Evolutionary conservation across 129 eudicot species (phyloP).

Genomic region (Tanacetum coccineum): DNA sequence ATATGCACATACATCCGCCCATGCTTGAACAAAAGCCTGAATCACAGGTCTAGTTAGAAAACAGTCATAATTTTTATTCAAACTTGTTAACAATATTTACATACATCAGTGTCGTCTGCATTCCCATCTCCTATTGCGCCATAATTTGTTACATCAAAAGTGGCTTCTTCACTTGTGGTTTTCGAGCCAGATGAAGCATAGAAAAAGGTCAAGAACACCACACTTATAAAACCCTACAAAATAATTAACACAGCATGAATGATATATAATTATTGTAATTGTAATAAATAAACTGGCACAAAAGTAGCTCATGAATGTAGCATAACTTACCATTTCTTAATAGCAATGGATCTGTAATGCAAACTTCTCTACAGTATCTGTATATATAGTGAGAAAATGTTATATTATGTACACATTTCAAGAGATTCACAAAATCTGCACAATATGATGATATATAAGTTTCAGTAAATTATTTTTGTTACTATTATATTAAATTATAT

Average conservation of each 20-base stretch:
- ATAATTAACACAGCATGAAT: background rate
- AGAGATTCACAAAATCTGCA: too few species aligned
- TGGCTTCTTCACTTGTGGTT: conserved; percentile 20
- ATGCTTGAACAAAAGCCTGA: conserved; percentile 40
- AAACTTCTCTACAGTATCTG: background rate
- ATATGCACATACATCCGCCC: conserved; percentile 35
- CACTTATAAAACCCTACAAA: conserved; percentile 19
- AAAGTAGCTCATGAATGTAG: background rate
- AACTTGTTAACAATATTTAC: conserved; percentile 7
- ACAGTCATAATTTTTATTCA: background rate
- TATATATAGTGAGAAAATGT: background rate
- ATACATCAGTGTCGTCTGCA: conserved; percentile 38
- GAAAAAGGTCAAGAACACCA: conserved; percentile 10
- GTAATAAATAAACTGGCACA: background rate
- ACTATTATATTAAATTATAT: too few species aligned
- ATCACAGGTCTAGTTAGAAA: conserved; percentile 2
- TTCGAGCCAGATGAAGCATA: conserved; percentile 10
- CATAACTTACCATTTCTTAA: background rate
- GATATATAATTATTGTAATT: background rate
- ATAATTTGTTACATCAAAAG: conserved; percentile 30
- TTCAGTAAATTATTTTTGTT: too few species aligned
- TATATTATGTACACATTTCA: background rate
- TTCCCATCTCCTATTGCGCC: conserved; percentile 47
- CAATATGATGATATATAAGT: too few species aligned
- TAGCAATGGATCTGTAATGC: background rate